phyloP scores from a whole-genome alignment of 768 basidiomycete species.

The Trametes cingulata region DNA sequence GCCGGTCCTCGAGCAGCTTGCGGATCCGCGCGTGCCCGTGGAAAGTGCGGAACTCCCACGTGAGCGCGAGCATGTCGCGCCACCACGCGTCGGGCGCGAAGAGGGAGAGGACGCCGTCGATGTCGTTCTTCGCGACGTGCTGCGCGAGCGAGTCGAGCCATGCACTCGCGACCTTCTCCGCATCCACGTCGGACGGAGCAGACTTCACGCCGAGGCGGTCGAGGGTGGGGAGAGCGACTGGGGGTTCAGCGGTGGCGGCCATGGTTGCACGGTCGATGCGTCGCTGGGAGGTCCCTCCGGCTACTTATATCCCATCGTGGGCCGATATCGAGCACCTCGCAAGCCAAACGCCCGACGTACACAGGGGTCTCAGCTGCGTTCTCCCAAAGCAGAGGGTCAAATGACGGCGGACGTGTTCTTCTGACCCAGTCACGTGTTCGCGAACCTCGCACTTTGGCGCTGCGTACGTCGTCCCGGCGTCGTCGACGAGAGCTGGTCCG shows the following conservation, averaged over 20 bases:
- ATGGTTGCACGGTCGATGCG: conserved; percentile 3
- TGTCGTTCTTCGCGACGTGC: conserved; percentile 36
- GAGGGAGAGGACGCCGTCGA: conserved; percentile 37
- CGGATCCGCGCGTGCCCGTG: conserved; percentile 32
- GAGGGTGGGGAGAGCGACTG: conserved; percentile 30
- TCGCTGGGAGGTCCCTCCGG: neutral
- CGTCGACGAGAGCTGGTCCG: no score
- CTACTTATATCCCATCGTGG: neutral
- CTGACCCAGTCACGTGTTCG: no score
- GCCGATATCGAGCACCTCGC: neutral
- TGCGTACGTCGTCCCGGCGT: no score
- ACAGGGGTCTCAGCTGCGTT: no score
- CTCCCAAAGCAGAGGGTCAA: no score
- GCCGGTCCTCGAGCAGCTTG: conserved; percentile 31
- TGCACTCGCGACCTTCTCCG: conserved; percentile 33
- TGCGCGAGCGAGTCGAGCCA: conserved; percentile 46
- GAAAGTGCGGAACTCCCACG: conserved; percentile 43
- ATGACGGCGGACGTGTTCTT: no score
- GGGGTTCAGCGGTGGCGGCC: conserved; percentile 11
- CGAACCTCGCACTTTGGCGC: no score
- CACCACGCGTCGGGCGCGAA: conserved; percentile 35
- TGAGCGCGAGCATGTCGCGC: conserved; percentile 38
- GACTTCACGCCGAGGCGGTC: conserved; percentile 27
- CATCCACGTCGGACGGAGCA: conserved; percentile 36
- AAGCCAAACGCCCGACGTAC: neutral